Base-by-base conservation (phyloP, 2,329 filamentous ascomycete genomes). In the Fusarium graminum region DNA sequence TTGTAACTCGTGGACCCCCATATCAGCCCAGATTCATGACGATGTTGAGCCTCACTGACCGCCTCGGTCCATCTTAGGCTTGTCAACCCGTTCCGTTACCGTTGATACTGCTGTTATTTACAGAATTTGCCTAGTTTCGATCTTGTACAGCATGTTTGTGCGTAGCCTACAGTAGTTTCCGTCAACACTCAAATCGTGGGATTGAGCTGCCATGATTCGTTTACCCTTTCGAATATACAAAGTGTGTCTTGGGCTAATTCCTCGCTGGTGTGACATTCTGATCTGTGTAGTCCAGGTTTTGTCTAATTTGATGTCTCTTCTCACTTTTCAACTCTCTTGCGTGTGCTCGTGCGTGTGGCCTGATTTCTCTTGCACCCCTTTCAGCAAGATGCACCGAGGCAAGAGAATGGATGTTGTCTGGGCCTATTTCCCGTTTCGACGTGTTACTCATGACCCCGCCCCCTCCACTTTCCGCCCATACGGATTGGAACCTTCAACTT, bases 361-460 rank as follows among this genome's bases (percentile, higher is more conserved):
- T 73, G 71, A 73, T 71, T 44, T 26, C 32, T 43, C 38, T 42
- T 49, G 32, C 59, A n/a, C 69, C 70, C 50, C 42, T 71, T 72
- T 67, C 67, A 68, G 71, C 67, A 67, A 73, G 67, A 61, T 72
- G 69, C 69, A 68, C 69, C 60, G 57, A 67, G 43, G 65, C 46
- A 62, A 42, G 52, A 62, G 59, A 58, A 63, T 53, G 50, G 59
- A 52, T 63, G 53, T 67, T 55, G 66, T 69, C 59, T 53, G 69
- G 71, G 63, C 52, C 69, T 67, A 70, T 54, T 73, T 71, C 71
- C 71, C 38, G 47, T 73, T 73, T 72, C n/a, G 71, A 69, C 68
- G 43, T 36, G 52, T 49, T 54, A 66, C 67, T 71, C 55, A 44
- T 50, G 50, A 63, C 58, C 59, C 43, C 51, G 49, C 52, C 56